Percentiles rank a stretch among this genome's conserved stretches.
These are phyloP conservation scores for Populus pruinosa DNA, from an alignment of 345 rosid genomes.

Conservation along the genomic window DNA sequence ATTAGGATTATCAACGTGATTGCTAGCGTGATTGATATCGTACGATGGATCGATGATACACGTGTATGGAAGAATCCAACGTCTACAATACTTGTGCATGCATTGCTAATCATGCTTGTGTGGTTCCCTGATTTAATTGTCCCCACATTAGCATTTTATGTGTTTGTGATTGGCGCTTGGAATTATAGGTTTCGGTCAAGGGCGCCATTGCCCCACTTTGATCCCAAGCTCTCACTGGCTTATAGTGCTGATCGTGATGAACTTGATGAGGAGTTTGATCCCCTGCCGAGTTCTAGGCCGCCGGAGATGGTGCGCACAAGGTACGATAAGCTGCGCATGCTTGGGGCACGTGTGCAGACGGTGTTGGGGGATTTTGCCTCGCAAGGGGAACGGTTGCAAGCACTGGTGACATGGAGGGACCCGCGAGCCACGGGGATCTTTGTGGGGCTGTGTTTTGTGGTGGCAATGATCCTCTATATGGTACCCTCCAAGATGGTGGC, in stretches of 20 bases:
- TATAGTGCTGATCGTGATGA: constrained; percentile 51
- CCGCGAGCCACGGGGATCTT: constrained; percentile 83
- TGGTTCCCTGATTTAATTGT: constrained; percentile 80
- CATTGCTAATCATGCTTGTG: constrained; percentile 61
- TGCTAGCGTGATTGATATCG: constrained; percentile 49
- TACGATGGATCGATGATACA: constrained; percentile 76
- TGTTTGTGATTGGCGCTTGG: constrained; percentile 76
- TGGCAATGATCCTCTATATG: constrained; percentile 61
- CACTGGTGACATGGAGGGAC: constrained; percentile 79
- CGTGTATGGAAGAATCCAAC: constrained; percentile 78
- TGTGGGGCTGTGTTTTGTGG: constrained; percentile 61
- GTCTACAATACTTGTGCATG: constrained; percentile 68
- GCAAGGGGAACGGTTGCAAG: constrained; percentile 71
- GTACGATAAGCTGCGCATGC: constrained; percentile 57
- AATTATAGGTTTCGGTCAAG: constrained; percentile 58
- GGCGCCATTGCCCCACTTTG: constrained; percentile 58
- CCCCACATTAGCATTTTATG: constrained; percentile 66
- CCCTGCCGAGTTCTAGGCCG: constrained; percentile 45
- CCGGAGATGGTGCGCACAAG: constrained; percentile 38
- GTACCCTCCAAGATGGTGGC: constrained; percentile 85
- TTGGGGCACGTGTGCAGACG: constrained; percentile 58
- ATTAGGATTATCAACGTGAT: constrained; percentile 60
- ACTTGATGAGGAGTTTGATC: constrained; percentile 78
- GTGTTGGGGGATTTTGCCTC: constrained; percentile 70
- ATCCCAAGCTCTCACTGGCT: constrained; percentile 65